Base-by-base conservation (phyloP, 1,139 yeast species). In the Yamadazyma mexicana region DNA sequence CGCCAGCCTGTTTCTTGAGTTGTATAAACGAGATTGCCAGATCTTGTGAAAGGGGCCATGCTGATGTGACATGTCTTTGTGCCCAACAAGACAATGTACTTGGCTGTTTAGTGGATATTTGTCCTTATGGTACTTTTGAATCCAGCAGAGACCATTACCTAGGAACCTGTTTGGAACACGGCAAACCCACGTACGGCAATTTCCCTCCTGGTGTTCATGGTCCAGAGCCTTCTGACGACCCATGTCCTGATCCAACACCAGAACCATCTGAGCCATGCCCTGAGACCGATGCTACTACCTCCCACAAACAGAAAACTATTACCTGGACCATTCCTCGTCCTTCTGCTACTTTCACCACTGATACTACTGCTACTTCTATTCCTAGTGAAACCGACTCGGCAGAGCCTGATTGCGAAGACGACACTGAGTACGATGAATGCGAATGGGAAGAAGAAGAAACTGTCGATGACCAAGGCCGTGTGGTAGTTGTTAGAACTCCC, bases 121-220 rank as follows among this genome's bases (percentile, higher is more conserved):
- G 82, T 50, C 77, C 79, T 0, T 67, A 62, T 45, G 79, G 79
- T 1, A 60, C 55, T 20, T 77, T 69, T 50, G 59, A 69, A 38
- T 61, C 75, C 25, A 72, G 80, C 16, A 63, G 81, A 55, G 81
- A 77, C 49, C 83, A 78, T 52, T 77, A 57, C 44, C 58, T 70
- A 49, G 83, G 81, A 1, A 74, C 81, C 3, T 78, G 82, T 46
- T 52, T 71, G 43, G 81, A 76, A 51, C 71, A 66, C 40, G 48
- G 49, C 1, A 44, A 45, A 36, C 51, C 56, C 10, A 48, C 53
- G 11, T 31, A 40, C 31, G 50, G 49, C 1, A 40, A 38, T 15
- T 44, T 34, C 34, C 50, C 52, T 6, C 52, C 52, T 8, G 44
- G 40, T 3, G n/a, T n/a, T n/a, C 39, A 33, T 14, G 26, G 4